A percentile compares a stretch with the other conserved stretches of the same genome.
These are phyloP conservation scores for sorghum (Sorghum bicolor) DNA, from an alignment of 176 grass and related monocot genomes.

Conservation along the genomic window DNA sequence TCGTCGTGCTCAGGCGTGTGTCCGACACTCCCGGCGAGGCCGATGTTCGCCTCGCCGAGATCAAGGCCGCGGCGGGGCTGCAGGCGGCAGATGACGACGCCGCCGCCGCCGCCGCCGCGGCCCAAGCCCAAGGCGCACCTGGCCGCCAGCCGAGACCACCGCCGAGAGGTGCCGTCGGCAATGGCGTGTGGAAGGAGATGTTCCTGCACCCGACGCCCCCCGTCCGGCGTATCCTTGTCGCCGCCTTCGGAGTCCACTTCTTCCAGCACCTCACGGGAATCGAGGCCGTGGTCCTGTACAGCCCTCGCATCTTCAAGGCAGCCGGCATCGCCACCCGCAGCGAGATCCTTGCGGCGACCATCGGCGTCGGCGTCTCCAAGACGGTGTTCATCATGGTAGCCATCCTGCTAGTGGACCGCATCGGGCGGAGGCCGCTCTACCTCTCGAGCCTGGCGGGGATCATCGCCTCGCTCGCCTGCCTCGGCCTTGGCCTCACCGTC, in stretches of 20 bases:
- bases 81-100: not conserved
- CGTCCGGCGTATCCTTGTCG: conserved; percentile 28
- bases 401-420: conserved; percentile 43
- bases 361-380: conserved; percentile 48
- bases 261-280: conserved; percentile 52
- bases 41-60: conserved; percentile 35
- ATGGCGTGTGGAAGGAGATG: conserved; percentile 54
- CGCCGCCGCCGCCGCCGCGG: too few species aligned
- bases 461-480: conserved; percentile 32
- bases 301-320: conserved; percentile 52
- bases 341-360: conserved; percentile 37
- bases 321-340: conserved; percentile 35
- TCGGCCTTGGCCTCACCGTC: conserved; percentile 37
- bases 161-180: not conserved
- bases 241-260: conserved; percentile 41
- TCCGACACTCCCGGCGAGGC: conserved; percentile 18
- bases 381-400: conserved; percentile 41
- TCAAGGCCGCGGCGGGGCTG: conserved; percentile 23
- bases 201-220: conserved; percentile 39
- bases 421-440: conserved; percentile 31
- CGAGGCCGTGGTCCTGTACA: conserved; percentile 62
- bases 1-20: conserved; percentile 19
- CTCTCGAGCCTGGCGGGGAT: conserved; percentile 47
- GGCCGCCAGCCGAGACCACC: not conserved
- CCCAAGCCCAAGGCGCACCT: too few species aligned